phyloP scores from a whole-genome alignment of 228 moss, liverwort and hornwort species.

The Sphagnum fallax region DNA sequence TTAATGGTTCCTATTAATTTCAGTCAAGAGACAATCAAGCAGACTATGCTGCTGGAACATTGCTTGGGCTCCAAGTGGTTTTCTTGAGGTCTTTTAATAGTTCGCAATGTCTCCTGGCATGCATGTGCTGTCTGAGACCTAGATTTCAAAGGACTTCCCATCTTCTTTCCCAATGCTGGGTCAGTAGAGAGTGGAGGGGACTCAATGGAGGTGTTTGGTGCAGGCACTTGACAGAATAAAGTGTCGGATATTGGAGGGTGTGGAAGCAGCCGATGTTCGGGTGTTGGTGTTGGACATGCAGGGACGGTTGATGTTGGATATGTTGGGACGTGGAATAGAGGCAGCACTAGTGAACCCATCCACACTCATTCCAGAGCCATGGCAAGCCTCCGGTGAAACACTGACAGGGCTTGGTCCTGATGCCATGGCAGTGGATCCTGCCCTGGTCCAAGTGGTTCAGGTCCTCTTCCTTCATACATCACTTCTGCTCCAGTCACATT shows the following conservation, averaged over 20 bases:
- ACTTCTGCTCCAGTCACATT: too few species aligned
- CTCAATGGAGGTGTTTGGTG: not conserved
- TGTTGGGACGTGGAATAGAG: slow-evolving; percentile 84
- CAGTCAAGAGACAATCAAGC: too few species aligned
- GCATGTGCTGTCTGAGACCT: too few species aligned
- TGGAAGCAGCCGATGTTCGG: slow-evolving; percentile 79
- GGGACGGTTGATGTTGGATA: slow-evolving; percentile 83
- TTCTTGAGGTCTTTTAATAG: too few species aligned
- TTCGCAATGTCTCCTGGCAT: too few species aligned
- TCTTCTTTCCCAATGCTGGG: too few species aligned
- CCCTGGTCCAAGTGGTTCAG: slow-evolving; percentile 76
- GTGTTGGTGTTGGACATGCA: slow-evolving; percentile 98
- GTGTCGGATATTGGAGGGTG: slow-evolving; percentile 90
- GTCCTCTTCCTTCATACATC: slow-evolving; percentile 12
- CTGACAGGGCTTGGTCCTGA: slow-evolving; percentile 75
- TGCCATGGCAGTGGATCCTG: slow-evolving; percentile 85
- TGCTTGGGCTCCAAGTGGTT: too few species aligned
- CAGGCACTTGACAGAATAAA: slow-evolving; percentile 92
- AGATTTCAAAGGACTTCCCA: too few species aligned
- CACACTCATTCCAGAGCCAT: slow-evolving; percentile 83
- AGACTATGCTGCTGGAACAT: too few species aligned
- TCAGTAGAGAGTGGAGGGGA: too few species aligned
- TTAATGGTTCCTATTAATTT: too few species aligned
- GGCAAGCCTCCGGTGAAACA: slow-evolving; percentile 76
- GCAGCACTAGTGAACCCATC: slow-evolving; percentile 77